A percentile compares a stretch with the other conserved stretches of the same genome.
Conservation (phyloP, 257 asterid genomes). For the Anisodus tanguticus region DNA sequence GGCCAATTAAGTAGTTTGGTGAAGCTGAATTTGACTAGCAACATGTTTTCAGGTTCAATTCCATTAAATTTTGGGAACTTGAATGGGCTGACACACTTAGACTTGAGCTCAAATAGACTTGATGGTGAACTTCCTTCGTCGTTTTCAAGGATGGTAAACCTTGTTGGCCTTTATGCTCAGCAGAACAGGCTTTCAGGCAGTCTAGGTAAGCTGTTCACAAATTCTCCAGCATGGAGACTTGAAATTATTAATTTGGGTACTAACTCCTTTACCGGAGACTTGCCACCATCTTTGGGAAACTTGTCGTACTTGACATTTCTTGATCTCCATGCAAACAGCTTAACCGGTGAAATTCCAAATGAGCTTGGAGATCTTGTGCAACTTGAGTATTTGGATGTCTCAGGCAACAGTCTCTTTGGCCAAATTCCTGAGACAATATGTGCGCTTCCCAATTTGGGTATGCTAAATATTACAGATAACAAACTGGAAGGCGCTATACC, state of each 20-base stretch:
- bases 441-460: slow-evolving; percentile 45
- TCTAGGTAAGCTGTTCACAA: slow-evolving; percentile 58
- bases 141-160: slow-evolving; percentile 61
- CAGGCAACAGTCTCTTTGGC: slow-evolving; percentile 61
- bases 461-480: slow-evolving; percentile 57
- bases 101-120: slow-evolving; percentile 68
- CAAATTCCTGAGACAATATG: slow-evolving; percentile 68
- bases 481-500: slow-evolving; percentile 72
- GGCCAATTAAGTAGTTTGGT: slow-evolving; percentile 67
- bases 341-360: slow-evolving; percentile 61
- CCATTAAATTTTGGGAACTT: slow-evolving; percentile 61
- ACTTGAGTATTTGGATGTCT: slow-evolving; percentile 72
- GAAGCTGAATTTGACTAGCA: slow-evolving; percentile 73
- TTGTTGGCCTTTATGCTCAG: slow-evolving; percentile 76
- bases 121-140: slow-evolving; percentile 54
- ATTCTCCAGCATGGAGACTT: slow-evolving; percentile 61
- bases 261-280: slow-evolving; percentile 59
- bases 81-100: slow-evolving; percentile 77
- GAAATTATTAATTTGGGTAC: slow-evolving; percentile 65
- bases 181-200: slow-evolving; percentile 64
- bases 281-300: slow-evolving; percentile 69
- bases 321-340: slow-evolving; percentile 76
- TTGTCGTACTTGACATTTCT: slow-evolving; percentile 61
- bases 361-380: slow-evolving; percentile 70
- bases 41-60: slow-evolving; percentile 60